A percentile compares a stretch with the other conserved stretches of the same genome.
phyloP scores from a whole-genome alignment of 305 asterid genomes.

The Solanum hybrid region DNA sequence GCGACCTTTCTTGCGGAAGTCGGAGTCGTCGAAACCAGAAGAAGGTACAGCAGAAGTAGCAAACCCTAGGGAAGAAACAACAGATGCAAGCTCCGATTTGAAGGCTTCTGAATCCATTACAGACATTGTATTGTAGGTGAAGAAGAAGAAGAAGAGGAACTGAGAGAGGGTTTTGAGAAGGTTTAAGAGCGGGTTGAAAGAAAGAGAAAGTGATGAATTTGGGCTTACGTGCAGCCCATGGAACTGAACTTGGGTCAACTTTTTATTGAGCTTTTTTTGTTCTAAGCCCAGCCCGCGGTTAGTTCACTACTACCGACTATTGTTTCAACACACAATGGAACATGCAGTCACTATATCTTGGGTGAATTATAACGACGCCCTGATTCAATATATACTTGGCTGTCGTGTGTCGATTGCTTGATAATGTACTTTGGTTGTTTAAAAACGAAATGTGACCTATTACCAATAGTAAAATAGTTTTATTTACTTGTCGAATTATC shows the following conservation, averaged over 20 bases:
- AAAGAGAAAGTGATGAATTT: background rate
- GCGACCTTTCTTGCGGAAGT: slow-evolving; percentile 65
- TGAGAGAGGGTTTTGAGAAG: background rate
- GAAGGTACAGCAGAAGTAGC: slow-evolving; percentile 36
- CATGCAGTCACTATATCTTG: background rate
- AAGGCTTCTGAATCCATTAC: slow-evolving; percentile 28
- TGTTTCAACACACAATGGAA: background rate
- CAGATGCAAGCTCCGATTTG: slow-evolving; percentile 60
- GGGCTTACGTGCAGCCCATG: background rate
- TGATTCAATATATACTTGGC: background rate
- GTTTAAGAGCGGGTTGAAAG: background rate
- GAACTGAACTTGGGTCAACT: background rate
- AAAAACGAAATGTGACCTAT: background rate
- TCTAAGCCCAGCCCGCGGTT: background rate
- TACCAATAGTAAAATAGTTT: background rate
- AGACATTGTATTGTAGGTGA: background rate
- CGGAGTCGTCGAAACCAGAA: slow-evolving; percentile 72
- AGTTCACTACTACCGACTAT: background rate
- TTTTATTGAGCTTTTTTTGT: background rate
- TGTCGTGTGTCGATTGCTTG: background rate
- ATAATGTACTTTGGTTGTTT: background rate
- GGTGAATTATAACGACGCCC: background rate
- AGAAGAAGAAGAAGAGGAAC: background rate
- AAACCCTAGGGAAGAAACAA: slow-evolving; percentile 83
- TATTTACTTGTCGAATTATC: background rate